Percentiles rank a stretch among this genome's conserved stretches.
Conservation (phyloP, 768 basidiomycete species). For the Suillus tomentosus region DNA sequence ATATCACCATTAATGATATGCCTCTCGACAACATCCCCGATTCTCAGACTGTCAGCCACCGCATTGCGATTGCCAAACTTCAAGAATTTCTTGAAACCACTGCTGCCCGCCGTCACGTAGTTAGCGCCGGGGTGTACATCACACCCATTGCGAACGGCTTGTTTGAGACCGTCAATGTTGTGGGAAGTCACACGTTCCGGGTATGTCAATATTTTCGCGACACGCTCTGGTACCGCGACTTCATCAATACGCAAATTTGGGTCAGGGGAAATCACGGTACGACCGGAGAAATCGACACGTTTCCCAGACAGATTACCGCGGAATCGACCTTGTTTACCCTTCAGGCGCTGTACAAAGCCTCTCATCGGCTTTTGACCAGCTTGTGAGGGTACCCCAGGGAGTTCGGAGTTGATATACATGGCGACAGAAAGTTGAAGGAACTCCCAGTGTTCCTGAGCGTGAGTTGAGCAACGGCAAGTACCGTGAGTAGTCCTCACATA, state of each 20-base stretch:
- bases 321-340: slow-evolving; percentile 99
- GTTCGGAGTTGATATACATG: slow-evolving; percentile 97
- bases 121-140: slow-evolving; percentile 96
- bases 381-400: slow-evolving; percentile 88
- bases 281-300: slow-evolving; percentile 97
- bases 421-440: slow-evolving; percentile 93
- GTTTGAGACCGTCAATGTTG: slow-evolving; percentile 76
- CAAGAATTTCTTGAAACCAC: slow-evolving; percentile 82
- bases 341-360: slow-evolving; percentile 96
- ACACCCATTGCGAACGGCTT: slow-evolving; percentile 84
- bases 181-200: slow-evolving; percentile 93
- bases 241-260: slow-evolving; percentile 99
- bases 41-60: slow-evolving; percentile 77
- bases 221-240: slow-evolving; percentile 94
- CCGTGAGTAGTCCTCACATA: slow-evolving; percentile 26
- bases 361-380: slow-evolving; percentile 93
- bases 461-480: slow-evolving; percentile 10
- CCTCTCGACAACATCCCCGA: slow-evolving; percentile 93
- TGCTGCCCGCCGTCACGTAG: slow-evolving; percentile 81
- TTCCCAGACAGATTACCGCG: slow-evolving; percentile 98
- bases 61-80: slow-evolving; percentile 82
- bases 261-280: slow-evolving; percentile 98
- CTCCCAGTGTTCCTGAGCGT: slow-evolving; percentile 91
- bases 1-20: slow-evolving; percentile 96
- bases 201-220: slow-evolving; percentile 93